Conservation (phyloP, 2,329 filamentous ascomycete genomes). For the Colletotrichum eremochloae region DNA sequence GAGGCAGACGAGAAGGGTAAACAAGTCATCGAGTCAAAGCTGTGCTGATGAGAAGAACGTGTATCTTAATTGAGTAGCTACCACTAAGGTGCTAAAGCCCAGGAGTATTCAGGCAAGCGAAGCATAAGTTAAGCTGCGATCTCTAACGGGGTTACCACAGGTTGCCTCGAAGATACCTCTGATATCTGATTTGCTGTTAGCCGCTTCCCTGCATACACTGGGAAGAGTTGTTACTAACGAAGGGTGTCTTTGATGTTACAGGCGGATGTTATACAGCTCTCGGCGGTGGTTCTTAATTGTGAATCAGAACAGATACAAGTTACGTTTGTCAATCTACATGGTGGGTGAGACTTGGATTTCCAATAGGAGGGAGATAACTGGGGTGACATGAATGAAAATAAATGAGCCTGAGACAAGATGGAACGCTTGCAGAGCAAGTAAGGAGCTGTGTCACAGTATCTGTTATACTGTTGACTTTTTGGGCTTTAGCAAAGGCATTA, state of each 20-base stretch:
- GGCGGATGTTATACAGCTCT: constrained; percentile 27
- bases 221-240: constrained; percentile 7
- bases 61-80: constrained; percentile 51
- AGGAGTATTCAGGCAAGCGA: constrained; percentile 28
- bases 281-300: constrained; percentile 21
- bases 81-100: constrained; percentile 45
- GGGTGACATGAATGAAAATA: background rate
- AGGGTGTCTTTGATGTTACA: constrained; percentile 34
- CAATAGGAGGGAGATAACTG: constrained; percentile 30
- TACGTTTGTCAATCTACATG: constrained; percentile 26
- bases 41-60: constrained; percentile 46
- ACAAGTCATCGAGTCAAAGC: constrained; percentile 51
- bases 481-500: constrained; percentile 12
- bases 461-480: constrained; percentile 23
- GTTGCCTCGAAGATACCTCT: constrained; percentile 32
- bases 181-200: constrained; percentile 8
- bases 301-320: constrained; percentile 33
- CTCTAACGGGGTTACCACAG: constrained; percentile 29
- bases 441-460: constrained; percentile 45
- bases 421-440: constrained; percentile 47
- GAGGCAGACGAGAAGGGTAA: constrained; percentile 45
- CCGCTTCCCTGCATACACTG: background rate
- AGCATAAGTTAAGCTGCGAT: constrained; percentile 25
- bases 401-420: background rate
- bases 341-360: constrained; percentile 11